These are phyloP conservation scores for Dendrobium officinale DNA, from an alignment of 106 monocot genomes.

Conservation along the genomic window DNA sequence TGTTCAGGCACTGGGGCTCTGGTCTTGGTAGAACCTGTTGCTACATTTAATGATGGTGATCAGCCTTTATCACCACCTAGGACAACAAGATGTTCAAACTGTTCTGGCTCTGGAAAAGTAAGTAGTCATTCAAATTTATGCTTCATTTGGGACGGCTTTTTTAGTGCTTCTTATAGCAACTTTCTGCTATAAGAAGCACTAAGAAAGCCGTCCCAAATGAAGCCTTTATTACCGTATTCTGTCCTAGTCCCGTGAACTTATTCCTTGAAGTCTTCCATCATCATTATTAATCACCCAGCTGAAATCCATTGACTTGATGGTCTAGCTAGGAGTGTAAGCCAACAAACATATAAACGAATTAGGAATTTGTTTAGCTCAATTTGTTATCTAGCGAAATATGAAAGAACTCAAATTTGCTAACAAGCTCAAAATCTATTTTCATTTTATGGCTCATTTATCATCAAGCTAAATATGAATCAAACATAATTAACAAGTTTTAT, in stretches of 20 bases:
- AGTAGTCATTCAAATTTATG: neutral
- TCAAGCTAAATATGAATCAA: neutral
- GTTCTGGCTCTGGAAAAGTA: slow-evolving; percentile 98
- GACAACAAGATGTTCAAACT: slow-evolving; percentile 82
- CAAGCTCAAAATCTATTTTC: neutral
- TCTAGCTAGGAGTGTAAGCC: neutral
- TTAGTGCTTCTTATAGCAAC: too few relatives aligned
- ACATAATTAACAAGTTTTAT: neutral
- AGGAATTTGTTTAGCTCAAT: neutral
- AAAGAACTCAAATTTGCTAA: neutral
- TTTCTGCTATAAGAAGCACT: too few relatives aligned
- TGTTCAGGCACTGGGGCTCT: slow-evolving; percentile 80
- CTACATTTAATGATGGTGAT: slow-evolving; percentile 47
- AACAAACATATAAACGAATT: neutral
- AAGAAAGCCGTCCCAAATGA: too few relatives aligned
- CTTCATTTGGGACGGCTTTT: too few relatives aligned
- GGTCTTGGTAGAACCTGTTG: slow-evolving; percentile 62
- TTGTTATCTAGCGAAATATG: neutral
- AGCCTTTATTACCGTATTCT: neutral
- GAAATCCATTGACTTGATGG: neutral
- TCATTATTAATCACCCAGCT: neutral
- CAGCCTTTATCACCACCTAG: slow-evolving; percentile 61
- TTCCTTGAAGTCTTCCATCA: neutral
- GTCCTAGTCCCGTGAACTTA: neutral
- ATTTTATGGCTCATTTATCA: neutral